phyloP scores from a whole-genome alignment of 805 yeast species.

The Saturnispora hagleri region DNA sequence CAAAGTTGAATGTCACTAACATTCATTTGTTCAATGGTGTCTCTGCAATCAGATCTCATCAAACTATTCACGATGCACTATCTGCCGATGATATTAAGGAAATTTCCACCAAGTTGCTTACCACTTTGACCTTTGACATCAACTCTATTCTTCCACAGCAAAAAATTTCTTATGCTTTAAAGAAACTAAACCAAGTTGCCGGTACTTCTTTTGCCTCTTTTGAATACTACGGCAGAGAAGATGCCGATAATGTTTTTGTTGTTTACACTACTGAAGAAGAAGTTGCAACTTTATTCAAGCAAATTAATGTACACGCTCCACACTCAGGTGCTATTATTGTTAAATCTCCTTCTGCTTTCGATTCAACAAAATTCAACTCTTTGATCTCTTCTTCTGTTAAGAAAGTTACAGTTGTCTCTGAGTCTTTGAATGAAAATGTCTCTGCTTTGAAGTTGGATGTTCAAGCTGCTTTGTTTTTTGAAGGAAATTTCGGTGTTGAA shows the following conservation, averaged over 20 bases:
- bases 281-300: slow-evolving; percentile 36
- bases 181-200: slow-evolving; percentile 38
- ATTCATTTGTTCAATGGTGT: slow-evolving; percentile 78
- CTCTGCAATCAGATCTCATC: slow-evolving; percentile 43
- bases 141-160: slow-evolving; percentile 21
- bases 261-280: slow-evolving; percentile 69
- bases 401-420: slow-evolving; percentile 61
- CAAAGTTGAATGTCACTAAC: slow-evolving; percentile 54
- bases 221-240: slow-evolving; percentile 56
- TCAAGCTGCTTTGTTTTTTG: slow-evolving; percentile 56
- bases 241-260: slow-evolving; percentile 70
- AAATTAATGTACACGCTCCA: slow-evolving; percentile 25
- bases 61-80: slow-evolving; percentile 36
- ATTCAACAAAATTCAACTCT: slow-evolving; percentile 47
- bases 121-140: slow-evolving; percentile 20
- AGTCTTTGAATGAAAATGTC: slow-evolving; percentile 28
- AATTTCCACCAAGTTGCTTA: slow-evolving; percentile 31
- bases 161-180: slow-evolving; percentile 37
- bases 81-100: slow-evolving; percentile 34
- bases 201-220: slow-evolving; percentile 51
- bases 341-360: slow-evolving; percentile 77
- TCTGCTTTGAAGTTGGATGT: slow-evolving; percentile 56
- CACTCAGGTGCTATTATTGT: slow-evolving; percentile 55
- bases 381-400: slow-evolving; percentile 50
- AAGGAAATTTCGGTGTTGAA: slow-evolving; percentile 32